A percentile compares a stretch with the other conserved stretches of the same genome.
Conservation (phyloP, 2,329 filamentous ascomycete species). For the Aspergillus quadrilineatus region DNA sequence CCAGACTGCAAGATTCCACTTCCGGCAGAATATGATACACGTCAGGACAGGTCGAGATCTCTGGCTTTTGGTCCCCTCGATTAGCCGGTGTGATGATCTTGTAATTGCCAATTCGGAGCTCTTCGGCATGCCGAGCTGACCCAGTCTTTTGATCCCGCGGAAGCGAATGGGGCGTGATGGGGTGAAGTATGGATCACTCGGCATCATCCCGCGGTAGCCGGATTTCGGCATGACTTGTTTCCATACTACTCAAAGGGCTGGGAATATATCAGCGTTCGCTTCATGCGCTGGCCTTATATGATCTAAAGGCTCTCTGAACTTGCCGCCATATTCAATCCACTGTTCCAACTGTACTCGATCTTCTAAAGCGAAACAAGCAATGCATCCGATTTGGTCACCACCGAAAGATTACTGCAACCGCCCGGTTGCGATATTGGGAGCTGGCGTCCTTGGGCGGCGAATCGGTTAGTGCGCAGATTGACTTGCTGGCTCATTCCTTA, state of each 20-base stretch:
- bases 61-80: too few relatives aligned
- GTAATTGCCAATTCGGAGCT: neutral
- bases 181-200: neutral
- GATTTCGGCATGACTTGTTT: neutral
- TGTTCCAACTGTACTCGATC: too few relatives aligned
- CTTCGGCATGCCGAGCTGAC: neutral
- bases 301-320: too few relatives aligned
- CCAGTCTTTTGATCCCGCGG: neutral
- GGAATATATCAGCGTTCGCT: neutral
- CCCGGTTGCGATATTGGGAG: constrained; percentile 44
- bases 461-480: constrained; percentile 28
- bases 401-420: constrained; percentile 33
- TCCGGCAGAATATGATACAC: too few relatives aligned
- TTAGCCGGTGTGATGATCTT: too few relatives aligned
- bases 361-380: constrained; percentile 3
- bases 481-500: neutral
- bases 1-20: too few relatives aligned
- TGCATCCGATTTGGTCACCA: constrained; percentile 24
- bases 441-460: constrained; percentile 43
- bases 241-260: neutral
- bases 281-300: too few relatives aligned
- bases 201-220: neutral
- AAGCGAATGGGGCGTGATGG: neutral
- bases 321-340: too few relatives aligned
- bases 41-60: too few relatives aligned